Conservation (phyloP, 129 eudicot species). For the Arctium lappa region DNA sequence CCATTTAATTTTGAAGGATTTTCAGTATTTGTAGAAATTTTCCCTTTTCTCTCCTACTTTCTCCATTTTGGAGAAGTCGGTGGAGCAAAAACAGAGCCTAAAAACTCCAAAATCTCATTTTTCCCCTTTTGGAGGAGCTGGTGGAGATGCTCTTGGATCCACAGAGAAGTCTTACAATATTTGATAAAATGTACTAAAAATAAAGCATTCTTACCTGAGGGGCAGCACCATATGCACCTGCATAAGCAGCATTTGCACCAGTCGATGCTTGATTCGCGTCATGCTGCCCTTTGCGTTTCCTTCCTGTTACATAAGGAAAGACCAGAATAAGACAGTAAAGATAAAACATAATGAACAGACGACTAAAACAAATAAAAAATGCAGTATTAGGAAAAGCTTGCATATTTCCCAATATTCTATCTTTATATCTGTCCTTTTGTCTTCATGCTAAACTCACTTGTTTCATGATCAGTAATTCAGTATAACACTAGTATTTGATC, state of each 20-base stretch:
- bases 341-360: not conserved
- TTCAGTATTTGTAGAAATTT: too few relatives aligned
- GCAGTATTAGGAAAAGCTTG: too few relatives aligned
- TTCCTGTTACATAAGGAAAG: slow-evolving; percentile 40
- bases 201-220: slow-evolving; percentile 62
- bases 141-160: not conserved
- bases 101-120: not conserved
- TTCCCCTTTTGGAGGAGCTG: not conserved
- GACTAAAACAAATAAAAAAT: not conserved
- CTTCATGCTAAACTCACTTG: not conserved
- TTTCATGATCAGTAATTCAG: not conserved
- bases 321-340: not conserved
- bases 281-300: slow-evolving; percentile 77
- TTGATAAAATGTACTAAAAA: not conserved
- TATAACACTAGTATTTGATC: not conserved
- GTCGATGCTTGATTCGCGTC: slow-evolving; percentile 73
- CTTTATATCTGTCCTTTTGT: not conserved
- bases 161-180: not conserved
- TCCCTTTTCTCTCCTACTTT: too few relatives aligned
- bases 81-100: not conserved
- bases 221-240: slow-evolving; percentile 68
- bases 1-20: too few relatives aligned
- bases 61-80: too few relatives aligned
- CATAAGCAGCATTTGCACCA: slow-evolving; percentile 64
- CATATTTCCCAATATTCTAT: not conserved